phyloP scores from a whole-genome alignment of 768 basidiomycete species.

The Erythrobasidium yunnanense region DNA sequence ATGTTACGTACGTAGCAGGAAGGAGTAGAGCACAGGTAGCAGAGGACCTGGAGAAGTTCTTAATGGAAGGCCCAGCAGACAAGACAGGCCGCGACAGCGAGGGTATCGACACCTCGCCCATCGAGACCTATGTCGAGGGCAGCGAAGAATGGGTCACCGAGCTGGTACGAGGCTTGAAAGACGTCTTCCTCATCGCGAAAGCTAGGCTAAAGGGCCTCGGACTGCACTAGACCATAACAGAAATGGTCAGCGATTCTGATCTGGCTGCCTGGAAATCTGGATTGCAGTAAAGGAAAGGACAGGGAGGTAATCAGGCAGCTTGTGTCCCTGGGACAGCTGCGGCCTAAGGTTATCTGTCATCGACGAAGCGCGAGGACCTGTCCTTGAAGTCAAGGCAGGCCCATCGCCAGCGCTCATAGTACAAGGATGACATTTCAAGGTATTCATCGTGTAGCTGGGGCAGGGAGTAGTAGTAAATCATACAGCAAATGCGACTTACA shows the following conservation, averaged over 20 bases:
- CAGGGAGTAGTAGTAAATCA: neutral
- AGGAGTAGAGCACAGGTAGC: constrained; percentile 25
- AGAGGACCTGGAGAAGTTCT: constrained; percentile 26
- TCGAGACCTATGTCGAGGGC: neutral
- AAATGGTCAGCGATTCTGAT: neutral
- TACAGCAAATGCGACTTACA: neutral
- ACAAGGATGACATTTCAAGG: constrained; percentile 21
- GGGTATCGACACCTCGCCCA: neutral
- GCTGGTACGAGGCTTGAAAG: constrained; percentile 3
- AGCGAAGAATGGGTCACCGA: constrained; percentile 4
- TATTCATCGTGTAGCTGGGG: constrained; percentile 8
- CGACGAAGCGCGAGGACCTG: constrained; percentile 1
- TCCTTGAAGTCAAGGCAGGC: neutral
- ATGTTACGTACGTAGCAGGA: constrained; percentile 45
- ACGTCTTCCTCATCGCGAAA: constrained; percentile 20
- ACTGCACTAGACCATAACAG: neutral
- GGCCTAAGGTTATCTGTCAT: constrained; percentile 24
- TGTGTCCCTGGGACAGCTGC: neutral
- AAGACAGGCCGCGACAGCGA: constrained; percentile 22
- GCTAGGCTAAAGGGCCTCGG: constrained; percentile 18
- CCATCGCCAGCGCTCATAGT: constrained; percentile 18
- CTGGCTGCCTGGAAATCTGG: neutral
- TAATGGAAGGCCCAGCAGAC: neutral
- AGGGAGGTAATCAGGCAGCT: constrained; percentile 5
- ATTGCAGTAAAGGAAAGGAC: neutral